Conservation (phyloP, 306 rosid genomes). For the Vicia faba region DNA sequence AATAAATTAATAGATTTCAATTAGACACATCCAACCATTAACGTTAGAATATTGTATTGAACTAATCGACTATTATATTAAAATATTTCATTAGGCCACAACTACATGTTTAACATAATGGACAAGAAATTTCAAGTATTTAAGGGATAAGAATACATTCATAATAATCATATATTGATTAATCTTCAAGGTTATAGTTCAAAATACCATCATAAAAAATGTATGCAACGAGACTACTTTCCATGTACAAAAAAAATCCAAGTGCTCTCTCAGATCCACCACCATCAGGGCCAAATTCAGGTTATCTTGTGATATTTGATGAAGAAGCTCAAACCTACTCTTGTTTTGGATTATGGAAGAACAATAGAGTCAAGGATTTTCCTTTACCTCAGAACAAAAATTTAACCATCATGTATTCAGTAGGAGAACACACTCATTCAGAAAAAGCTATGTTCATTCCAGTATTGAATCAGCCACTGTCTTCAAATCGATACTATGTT, state of each 20-base stretch:
- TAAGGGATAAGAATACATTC: not conserved
- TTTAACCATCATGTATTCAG: constrained; percentile 22
- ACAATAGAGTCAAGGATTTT: constrained; percentile 9
- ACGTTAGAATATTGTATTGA: not conserved
- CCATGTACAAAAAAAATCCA: constrained; percentile 37
- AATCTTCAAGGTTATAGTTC: too few species aligned
- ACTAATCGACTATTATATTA: not conserved
- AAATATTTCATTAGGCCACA: not conserved
- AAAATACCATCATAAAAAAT: constrained; percentile 7
- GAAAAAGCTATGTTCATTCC: constrained; percentile 51
- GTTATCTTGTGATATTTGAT: constrained; percentile 44
- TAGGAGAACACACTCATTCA: not conserved
- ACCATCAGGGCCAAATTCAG: constrained; percentile 44
- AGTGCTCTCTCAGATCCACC: constrained; percentile 33
- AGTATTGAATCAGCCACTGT: constrained; percentile 58
- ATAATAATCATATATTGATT: not conserved
- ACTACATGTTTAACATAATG: not conserved
- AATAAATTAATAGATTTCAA: too few species aligned
- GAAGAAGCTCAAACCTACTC: constrained; percentile 37
- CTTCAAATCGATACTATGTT: constrained; percentile 60
- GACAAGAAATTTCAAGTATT: not conserved
- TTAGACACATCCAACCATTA: too few species aligned
- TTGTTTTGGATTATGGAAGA: constrained; percentile 33
- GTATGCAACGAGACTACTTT: constrained; percentile 50
- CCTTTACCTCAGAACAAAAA: constrained; percentile 53